phyloP scores from a whole-genome alignment of 345 rosid species.

The Sonneratia alba region DNA sequence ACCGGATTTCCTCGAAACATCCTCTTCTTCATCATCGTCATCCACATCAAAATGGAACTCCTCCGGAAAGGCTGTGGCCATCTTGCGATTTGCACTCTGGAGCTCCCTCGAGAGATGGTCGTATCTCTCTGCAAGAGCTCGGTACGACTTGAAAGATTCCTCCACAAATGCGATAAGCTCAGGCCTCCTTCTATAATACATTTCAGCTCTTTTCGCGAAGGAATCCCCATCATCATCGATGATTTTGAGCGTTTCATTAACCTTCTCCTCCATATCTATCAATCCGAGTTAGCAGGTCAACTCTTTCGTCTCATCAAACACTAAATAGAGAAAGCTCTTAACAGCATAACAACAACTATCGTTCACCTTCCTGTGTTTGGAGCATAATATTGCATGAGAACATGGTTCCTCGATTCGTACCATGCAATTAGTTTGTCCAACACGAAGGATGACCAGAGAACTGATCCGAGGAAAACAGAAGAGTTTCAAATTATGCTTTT shows the following conservation, averaged over 20 bases:
- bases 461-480: no score
- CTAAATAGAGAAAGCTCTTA: no score
- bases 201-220: slow-evolving; percentile 15
- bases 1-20: not conserved
- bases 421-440: no score
- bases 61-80: slow-evolving; percentile 15
- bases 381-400: no score
- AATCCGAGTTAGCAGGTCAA: no score
- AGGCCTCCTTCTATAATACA: slow-evolving; percentile 16
- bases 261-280: slow-evolving; percentile 21
- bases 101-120: slow-evolving; percentile 18
- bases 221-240: slow-evolving; percentile 17
- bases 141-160: slow-evolving; percentile 16
- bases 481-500: no score
- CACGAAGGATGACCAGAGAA: no score
- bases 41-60: slow-evolving; percentile 9
- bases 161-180: slow-evolving; percentile 15
- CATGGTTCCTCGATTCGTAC: no score
- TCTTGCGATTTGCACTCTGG: slow-evolving; percentile 18
- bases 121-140: slow-evolving; percentile 17
- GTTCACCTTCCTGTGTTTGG: no score
- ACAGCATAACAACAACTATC: no score
- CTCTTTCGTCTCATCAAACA: no score
- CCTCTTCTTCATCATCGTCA: slow-evolving; percentile 6
- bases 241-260: slow-evolving; percentile 9